Base-by-base conservation (phyloP, 2,329 filamentous ascomycete genomes). In the Whalleya microplaca region DNA sequence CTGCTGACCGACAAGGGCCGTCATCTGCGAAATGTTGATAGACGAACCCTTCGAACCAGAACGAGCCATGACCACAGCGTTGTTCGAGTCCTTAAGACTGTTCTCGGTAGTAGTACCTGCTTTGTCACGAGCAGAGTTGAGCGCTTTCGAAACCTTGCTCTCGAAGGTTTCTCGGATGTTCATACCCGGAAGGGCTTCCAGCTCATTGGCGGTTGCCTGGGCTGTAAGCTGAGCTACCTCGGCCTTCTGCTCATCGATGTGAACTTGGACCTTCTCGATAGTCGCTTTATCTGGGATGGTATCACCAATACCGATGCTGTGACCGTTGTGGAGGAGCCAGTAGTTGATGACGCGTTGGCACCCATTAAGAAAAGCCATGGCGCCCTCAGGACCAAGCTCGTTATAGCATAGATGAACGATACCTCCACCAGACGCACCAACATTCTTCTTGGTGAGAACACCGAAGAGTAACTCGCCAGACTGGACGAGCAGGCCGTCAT, bases 21-120 rank as follows among this genome's bases (percentile, higher is more conserved):
- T 96, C 95, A 99, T 99, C 76, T 99, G 95, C 16, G 96, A 97
- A 68, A 99, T 98, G 74, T 99, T 99, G 81, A 99, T 98, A 12
- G 92, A 94, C 2, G 95, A 98, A 73, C 95, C 95, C 81, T 99
- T 99, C 66, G 96, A 99, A 69, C 95, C 95, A 56, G 95, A 97
- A 51, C 88, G 87, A 58, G 96, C 92, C 91, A 98, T 99, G 71
- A 92, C 91, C 52, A 96, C 92, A 48, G 94, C 94, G 69, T 98
- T 97, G 82, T 99, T 99, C 68, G 90, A 81, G 75, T 97, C 92
- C 78, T 96, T 97, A 73, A 99, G 78, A 81, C 90, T 92, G 77
- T 92, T 89, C 75, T 96, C 91, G 0, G 95, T 96, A 48, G 88
- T 90, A 20, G 89, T 94, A 87, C 95, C 95, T 70, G 95, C 95